These are phyloP conservation scores for Mortierella sp. DNA, from an alignment of 371 early-diverging fungal genomes.

Conservation along the genomic window DNA sequence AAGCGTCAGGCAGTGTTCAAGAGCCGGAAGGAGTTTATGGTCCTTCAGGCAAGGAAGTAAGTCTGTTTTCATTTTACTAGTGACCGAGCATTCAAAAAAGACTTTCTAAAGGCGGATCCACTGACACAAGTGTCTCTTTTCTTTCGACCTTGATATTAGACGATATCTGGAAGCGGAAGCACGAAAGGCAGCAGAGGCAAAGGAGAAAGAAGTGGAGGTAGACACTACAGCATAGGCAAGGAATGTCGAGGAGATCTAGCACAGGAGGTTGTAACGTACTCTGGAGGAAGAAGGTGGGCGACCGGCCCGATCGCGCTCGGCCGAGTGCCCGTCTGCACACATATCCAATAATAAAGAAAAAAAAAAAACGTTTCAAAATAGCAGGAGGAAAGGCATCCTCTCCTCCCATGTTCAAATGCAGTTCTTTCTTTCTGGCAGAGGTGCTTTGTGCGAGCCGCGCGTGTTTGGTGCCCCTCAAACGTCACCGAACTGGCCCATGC, in stretches of 20 bases:
- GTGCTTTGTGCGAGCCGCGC: no score
- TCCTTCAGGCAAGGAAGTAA: constrained; percentile 85
- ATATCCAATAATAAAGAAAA: no score
- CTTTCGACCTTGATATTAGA: constrained; percentile 8
- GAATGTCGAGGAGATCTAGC: not conserved
- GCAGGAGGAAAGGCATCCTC: no score
- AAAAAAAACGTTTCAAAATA: no score
- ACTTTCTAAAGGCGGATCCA: not conserved
- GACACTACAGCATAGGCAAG: constrained; percentile 27
- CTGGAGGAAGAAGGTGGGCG: no score
- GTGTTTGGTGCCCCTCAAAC: no score
- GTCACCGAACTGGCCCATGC: no score
- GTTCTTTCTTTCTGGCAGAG: no score
- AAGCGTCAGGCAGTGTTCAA: constrained; percentile 81
- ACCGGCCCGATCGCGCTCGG: no score
- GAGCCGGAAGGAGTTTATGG: constrained; percentile 89
- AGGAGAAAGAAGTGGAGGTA: constrained; percentile 24
- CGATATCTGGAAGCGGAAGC: constrained; percentile 46
- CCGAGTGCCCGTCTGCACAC: no score
- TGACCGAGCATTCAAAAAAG: not conserved
- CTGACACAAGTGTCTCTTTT: not conserved
- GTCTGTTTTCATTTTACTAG: not conserved
- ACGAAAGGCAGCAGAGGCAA: constrained; percentile 31
- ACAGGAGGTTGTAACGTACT: no score
- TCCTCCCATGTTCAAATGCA: no score